These are phyloP conservation scores for Kandelia obovata DNA, from an alignment of 345 rosid genomes.

Conservation along the genomic window DNA sequence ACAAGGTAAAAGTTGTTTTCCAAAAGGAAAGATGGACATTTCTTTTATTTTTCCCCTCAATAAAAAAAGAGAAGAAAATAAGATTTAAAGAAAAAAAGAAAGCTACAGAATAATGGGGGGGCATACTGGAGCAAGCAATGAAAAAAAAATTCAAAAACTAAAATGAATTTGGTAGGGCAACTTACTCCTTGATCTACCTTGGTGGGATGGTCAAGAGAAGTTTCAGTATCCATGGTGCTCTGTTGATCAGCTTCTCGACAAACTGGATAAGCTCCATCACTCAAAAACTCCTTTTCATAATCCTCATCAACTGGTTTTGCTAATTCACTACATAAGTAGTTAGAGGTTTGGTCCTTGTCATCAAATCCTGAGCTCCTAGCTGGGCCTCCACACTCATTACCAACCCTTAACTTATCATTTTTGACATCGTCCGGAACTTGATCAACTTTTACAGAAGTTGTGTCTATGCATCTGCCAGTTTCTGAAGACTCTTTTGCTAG, in stretches of 20 bases:
- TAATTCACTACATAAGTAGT: conserved; percentile 34
- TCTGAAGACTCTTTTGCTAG: conserved; percentile 20
- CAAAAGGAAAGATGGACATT: neutral
- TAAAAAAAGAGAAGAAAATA: neutral
- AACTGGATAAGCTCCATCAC: conserved; percentile 23
- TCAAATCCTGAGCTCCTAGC: conserved; percentile 32
- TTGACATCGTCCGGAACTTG: conserved; percentile 32
- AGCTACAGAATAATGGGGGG: neutral
- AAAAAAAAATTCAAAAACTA: conserved; percentile 10
- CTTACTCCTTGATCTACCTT: conserved; percentile 48
- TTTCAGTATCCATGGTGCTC: conserved; percentile 33
- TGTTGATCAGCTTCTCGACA: conserved; percentile 36
- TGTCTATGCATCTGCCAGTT: conserved; percentile 28
- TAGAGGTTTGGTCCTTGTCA: conserved; percentile 28
- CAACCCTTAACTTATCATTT: conserved; percentile 19
- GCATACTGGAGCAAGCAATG: neutral
- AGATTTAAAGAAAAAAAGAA: neutral
- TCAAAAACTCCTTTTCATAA: conserved; percentile 16
- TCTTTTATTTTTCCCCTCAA: neutral
- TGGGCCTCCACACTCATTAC: conserved; percentile 28
- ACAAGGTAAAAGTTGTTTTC: neutral
- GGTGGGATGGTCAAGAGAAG: conserved; percentile 27
- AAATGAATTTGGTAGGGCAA: neutral
- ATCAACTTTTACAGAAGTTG: conserved; percentile 32
- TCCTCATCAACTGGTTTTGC: conserved; percentile 23